A percentile compares a stretch with the other conserved stretches of the same genome.
These are phyloP conservation scores for Pholiota molesta DNA, from an alignment of 768 basidiomycete genomes.

Conservation along the genomic window DNA sequence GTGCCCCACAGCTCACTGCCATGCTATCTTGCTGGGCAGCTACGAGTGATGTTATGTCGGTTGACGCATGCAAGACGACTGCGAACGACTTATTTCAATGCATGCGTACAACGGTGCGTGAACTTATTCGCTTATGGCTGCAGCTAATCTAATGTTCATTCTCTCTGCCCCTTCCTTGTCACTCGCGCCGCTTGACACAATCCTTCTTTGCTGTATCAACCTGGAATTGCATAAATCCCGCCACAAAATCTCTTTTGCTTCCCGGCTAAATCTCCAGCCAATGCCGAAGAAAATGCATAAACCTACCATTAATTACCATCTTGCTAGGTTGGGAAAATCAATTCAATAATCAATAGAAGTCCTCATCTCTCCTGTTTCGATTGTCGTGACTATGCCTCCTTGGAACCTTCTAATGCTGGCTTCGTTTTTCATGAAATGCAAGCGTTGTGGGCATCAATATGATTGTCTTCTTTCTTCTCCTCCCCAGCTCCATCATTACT, in stretches of 20 bases:
- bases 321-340: slow-evolving; percentile 76
- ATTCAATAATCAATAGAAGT: slow-evolving; percentile 55
- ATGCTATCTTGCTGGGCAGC: slow-evolving; percentile 93
- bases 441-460: background rate
- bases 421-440: background rate
- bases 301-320: slow-evolving; percentile 89
- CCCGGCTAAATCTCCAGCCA: slow-evolving; percentile 47
- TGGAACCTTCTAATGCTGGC: background rate
- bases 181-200: background rate
- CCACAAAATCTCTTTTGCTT: background rate
- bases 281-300: slow-evolving; percentile 66
- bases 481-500: background rate
- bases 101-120: slow-evolving; percentile 82
- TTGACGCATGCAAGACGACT: slow-evolving; percentile 54
- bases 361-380: background rate
- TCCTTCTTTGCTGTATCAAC: background rate
- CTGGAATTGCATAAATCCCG: background rate
- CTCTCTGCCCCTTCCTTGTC: background rate
- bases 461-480: background rate
- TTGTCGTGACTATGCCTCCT: background rate
- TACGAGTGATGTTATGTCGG: slow-evolving; percentile 59
- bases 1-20: slow-evolving; percentile 66
- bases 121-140: background rate
- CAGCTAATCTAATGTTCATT: background rate
- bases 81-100: slow-evolving; percentile 72